phyloP scores from a whole-genome alignment of 192 early-diverging fungal genomes.

The Kickxella alabastrina region DNA sequence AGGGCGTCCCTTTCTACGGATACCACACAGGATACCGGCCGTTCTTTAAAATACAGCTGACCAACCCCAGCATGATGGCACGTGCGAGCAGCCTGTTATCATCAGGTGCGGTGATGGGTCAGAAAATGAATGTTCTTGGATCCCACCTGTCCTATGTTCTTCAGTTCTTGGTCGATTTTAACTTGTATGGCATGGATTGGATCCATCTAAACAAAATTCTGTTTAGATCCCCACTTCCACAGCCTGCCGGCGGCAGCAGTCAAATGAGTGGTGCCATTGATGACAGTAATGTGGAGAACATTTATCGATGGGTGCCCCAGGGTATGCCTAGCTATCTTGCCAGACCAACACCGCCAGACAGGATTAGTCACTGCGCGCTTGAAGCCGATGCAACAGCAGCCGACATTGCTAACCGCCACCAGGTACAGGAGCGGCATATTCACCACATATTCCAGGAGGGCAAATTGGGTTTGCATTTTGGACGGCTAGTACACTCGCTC shows the following conservation, averaged over 20 bases:
- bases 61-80: slow-evolving; percentile 58
- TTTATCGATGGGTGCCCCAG: slow-evolving; percentile 27
- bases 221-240: slow-evolving; percentile 29
- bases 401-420: slow-evolving; percentile 64
- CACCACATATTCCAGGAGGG: slow-evolving; percentile 49
- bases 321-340: slow-evolving; percentile 35
- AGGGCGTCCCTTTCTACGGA: slow-evolving; percentile 87
- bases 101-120: slow-evolving; percentile 70
- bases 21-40: slow-evolving; percentile 63
- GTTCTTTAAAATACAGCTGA: slow-evolving; percentile 74
- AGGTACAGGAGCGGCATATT: slow-evolving; percentile 47
- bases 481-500: slow-evolving; percentile 62
- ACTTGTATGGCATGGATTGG: slow-evolving; percentile 84
- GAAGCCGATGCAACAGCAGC: slow-evolving; percentile 65
- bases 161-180: slow-evolving; percentile 86
- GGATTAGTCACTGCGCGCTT: slow-evolving; percentile 65
- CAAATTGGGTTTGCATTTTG: slow-evolving; percentile 2
- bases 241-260: neutral
- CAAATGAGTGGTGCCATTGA: neutral
- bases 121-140: slow-evolving; percentile 68
- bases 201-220: slow-evolving; percentile 54
- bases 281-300: slow-evolving; percentile 6
- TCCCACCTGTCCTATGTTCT: slow-evolving; percentile 76
- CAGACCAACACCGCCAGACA: slow-evolving; percentile 32
- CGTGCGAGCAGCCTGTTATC: slow-evolving; percentile 64